Percentiles rank a stretch among this genome's conserved stretches.
These are phyloP conservation scores for Aureobasidium sp. DNA, from an alignment of 2,329 filamentous ascomycete genomes.

Conservation along the genomic window DNA sequence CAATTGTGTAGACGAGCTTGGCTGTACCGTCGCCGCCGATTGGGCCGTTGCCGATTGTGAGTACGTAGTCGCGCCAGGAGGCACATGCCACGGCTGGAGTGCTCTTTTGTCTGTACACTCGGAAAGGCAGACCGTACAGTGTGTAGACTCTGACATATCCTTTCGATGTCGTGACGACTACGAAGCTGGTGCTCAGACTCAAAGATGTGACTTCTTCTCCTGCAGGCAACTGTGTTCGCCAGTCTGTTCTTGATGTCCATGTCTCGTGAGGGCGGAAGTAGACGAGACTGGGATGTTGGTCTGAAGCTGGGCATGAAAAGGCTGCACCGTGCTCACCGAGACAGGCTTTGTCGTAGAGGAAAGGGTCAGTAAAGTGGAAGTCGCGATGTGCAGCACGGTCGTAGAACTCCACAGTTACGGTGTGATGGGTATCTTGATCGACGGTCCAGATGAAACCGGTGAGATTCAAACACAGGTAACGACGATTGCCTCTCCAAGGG, in stretches of 20 bases:
- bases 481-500: constrained; percentile 88
- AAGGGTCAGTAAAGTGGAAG: constrained; percentile 96
- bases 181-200: constrained; percentile 81
- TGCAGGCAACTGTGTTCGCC: constrained; percentile 76
- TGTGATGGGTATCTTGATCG: constrained; percentile 80
- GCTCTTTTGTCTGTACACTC: constrained; percentile 86
- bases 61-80: constrained; percentile 91
- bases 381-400: constrained; percentile 86
- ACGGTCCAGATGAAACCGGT: constrained; percentile 96
- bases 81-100: constrained; percentile 85
- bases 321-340: constrained; percentile 74
- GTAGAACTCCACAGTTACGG: constrained; percentile 94
- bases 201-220: constrained; percentile 84
- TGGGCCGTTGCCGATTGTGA: constrained; percentile 89
- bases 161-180: constrained; percentile 77
- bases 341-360: constrained; percentile 92
- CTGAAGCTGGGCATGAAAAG: constrained; percentile 68
- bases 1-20: constrained; percentile 79
- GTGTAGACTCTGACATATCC: constrained; percentile 92
- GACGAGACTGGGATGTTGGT: constrained; percentile 65
- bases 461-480: constrained; percentile 87
- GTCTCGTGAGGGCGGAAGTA: constrained; percentile 96
- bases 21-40: constrained; percentile 70
- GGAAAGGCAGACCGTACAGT: constrained; percentile 80
- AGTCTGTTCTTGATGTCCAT: constrained; percentile 86